Evolutionary conservation across 169 alveolate genomes (phyloP).

Genomic region (Babesia sp.): DNA sequence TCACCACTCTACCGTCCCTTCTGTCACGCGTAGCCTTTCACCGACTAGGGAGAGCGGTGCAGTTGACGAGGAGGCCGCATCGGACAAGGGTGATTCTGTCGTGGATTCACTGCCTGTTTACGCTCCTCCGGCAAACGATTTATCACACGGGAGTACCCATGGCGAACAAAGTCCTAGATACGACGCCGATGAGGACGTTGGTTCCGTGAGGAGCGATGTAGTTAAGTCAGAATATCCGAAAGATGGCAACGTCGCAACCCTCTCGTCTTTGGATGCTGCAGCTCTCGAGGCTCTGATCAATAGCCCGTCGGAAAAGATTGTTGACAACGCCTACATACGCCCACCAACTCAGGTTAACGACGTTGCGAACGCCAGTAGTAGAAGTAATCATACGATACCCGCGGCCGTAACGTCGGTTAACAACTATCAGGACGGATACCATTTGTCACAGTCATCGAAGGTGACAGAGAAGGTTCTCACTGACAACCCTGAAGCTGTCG

Average conservation of each 20-base stretch:
- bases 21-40: neutral
- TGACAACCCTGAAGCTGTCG: too few relatives aligned
- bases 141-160: neutral
- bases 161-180: neutral
- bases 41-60: neutral
- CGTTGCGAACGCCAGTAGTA: neutral
- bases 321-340: neutral
- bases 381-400: neutral
- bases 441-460: too few relatives aligned
- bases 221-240: neutral
- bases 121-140: too few relatives aligned
- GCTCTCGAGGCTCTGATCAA: neutral
- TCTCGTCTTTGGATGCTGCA: conserved; percentile 3
- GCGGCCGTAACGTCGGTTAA: too few relatives aligned
- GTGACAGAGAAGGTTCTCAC: too few relatives aligned
- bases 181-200: neutral
- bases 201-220: neutral
- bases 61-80: neutral
- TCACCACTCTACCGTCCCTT: neutral
- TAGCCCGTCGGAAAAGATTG: neutral
- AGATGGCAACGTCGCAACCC: neutral
- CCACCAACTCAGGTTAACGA: neutral
- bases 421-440: too few relatives aligned
- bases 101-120: too few relatives aligned
- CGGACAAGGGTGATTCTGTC: neutral